These are phyloP conservation scores for Ceratobasidium sp. DNA, from an alignment of 1,284 basidiomycete species.

Conservation along the genomic window DNA sequence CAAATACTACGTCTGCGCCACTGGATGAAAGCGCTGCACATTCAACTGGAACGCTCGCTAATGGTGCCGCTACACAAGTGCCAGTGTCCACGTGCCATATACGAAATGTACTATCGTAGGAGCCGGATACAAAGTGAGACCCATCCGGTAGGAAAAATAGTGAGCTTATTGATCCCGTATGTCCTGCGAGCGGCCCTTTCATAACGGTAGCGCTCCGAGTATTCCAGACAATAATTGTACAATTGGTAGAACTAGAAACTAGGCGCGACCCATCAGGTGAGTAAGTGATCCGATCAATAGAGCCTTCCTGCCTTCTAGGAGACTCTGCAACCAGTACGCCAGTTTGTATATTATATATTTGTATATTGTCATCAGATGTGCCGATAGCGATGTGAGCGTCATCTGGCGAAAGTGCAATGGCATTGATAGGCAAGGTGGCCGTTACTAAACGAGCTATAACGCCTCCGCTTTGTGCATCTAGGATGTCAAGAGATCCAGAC, in stretches of 20 bases:
- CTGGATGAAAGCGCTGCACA: too few species aligned
- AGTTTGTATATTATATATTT: conserved; percentile 38
- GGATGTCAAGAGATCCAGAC: too few species aligned
- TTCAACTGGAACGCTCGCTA: too few species aligned
- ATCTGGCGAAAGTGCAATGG: conserved; percentile 43
- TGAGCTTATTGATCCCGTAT: not conserved
- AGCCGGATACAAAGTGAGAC: conserved; percentile 18
- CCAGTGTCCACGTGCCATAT: not conserved
- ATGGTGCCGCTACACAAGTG: not conserved
- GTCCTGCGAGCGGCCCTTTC: conserved; percentile 54
- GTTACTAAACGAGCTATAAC: too few species aligned
- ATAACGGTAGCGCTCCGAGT: not conserved
- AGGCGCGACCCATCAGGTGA: conserved; percentile 36
- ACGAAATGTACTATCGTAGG: conserved; percentile 1
- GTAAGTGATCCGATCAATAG: not conserved
- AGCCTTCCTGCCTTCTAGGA: not conserved
- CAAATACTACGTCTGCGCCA: too few species aligned
- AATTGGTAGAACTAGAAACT: not conserved
- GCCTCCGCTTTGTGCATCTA: too few species aligned
- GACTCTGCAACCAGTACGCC: not conserved
- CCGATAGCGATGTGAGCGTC: conserved; percentile 27
- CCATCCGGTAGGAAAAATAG: conserved; percentile 34
- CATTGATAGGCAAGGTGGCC: too few species aligned
- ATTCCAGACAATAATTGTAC: not conserved
- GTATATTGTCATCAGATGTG: conserved; percentile 20